Percentiles rank a stretch among this genome's conserved stretches.
Conservation (phyloP, 2,329 filamentous ascomycete species). For the Metarhizium brunneum region DNA sequence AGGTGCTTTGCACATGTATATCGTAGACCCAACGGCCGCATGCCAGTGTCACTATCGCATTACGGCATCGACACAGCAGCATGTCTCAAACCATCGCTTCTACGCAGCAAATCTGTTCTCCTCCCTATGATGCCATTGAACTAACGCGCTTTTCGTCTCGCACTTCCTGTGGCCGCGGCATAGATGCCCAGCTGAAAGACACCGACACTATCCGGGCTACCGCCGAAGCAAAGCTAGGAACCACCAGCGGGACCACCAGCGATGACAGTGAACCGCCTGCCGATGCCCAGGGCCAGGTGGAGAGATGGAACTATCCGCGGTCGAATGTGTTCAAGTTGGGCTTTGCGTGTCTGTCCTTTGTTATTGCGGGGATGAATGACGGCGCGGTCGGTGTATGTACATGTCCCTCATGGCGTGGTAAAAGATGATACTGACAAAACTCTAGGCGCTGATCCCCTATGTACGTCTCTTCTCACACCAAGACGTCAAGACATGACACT, state of each 20-base stretch:
- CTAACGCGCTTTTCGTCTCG: neutral
- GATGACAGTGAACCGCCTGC: slow-evolving; percentile 12
- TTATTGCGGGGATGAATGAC: slow-evolving; percentile 55
- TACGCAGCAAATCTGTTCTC: neutral
- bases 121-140: neutral
- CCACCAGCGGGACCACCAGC: neutral
- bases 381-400: slow-evolving; percentile 45
- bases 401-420: neutral
- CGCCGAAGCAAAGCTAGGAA: neutral
- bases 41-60: too few species aligned
- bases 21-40: too few species aligned
- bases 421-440: neutral
- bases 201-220: neutral
- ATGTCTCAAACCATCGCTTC: neutral
- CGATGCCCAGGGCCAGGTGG: slow-evolving; percentile 16
- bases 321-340: slow-evolving; percentile 21
- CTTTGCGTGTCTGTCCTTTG: slow-evolving; percentile 47
- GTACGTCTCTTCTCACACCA: slow-evolving; percentile 14
- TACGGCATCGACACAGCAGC: too few species aligned
- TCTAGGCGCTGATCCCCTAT: slow-evolving; percentile 24
- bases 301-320: slow-evolving; percentile 27
- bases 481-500: too few species aligned
- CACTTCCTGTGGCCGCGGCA: neutral
- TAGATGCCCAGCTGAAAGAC: neutral
- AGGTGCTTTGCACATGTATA: too few species aligned